Base-by-base conservation (phyloP, 352 stramenopile genomes). In the Phytopythium litorale region DNA sequence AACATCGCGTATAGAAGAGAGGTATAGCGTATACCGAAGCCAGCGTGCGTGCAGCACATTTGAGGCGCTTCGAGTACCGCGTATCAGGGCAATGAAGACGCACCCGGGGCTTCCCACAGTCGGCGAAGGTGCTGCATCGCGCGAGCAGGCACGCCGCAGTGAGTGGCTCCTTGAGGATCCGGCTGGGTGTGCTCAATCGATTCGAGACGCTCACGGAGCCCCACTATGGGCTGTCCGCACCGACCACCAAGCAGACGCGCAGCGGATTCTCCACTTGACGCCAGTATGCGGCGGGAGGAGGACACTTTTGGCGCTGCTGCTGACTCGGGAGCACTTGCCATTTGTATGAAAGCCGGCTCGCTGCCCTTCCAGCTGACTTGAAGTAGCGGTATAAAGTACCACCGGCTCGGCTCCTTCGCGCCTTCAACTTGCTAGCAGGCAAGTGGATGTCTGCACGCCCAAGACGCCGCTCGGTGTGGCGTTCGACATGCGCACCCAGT, bases 301-400 rank as follows among this genome's bases (percentile, higher is more conserved):
- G 40, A 46, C 40, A 8, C 40, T 11, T 46, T 46, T 43, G 12
- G 15, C 16, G 15, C 18, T 3, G 13, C 7, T 46, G 40, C 42
- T 49, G 42, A 49, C 42, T 13, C 9, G 9, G 42, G 15, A 25
- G 28, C 19, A 49, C 18, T 49, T 49, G 42, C 18, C 0, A 7
- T 49, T 49, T 49, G 42, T 49, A 49, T 49, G 42, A 2, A 25
- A n/a, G 6, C 42, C 9, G 40, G 3, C 7, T 19, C 12, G 37
- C 40, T 0, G 15, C 40, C 19, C 40, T 45, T 49, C 15, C 21
- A 23, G 42, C 23, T 19, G 19, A 9, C 21, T n/a, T 54, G 23
- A 54, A 54, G 48, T 54, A 54, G 16, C 48, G 25, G 1, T 54
- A 54, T 52, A n/a, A 53, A 53, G 48, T 54, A n/a, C 4, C 48